phyloP scores from a whole-genome alignment of 805 yeast genomes.

The Candida morakotiae region DNA sequence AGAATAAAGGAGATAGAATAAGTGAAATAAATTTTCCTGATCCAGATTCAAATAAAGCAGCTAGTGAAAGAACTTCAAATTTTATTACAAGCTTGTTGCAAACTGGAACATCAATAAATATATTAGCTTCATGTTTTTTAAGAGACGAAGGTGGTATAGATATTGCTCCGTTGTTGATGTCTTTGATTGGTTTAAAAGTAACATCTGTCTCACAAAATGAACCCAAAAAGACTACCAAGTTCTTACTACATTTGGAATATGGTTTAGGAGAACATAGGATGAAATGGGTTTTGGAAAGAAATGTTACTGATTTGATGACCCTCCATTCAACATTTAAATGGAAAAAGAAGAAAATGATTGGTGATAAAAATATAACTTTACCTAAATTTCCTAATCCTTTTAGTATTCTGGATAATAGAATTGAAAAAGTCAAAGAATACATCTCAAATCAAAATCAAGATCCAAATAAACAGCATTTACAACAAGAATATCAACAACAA shows the following conservation, averaged over 20 bases:
- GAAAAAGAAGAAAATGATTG: conserved; percentile 30
- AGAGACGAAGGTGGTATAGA: conserved; percentile 72
- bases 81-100: conserved; percentile 45
- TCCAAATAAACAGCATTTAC: not conserved
- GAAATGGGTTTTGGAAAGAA: conserved; percentile 76
- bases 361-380: conserved; percentile 32
- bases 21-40: conserved; percentile 12
- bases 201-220: conserved; percentile 43
- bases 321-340: conserved; percentile 68
- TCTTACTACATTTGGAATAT: conserved; percentile 76
- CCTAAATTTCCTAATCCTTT: conserved; percentile 46
- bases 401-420: not conserved
- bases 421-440: not conserved
- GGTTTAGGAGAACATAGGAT: conserved; percentile 79
- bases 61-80: conserved; percentile 34
- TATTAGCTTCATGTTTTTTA: conserved; percentile 69
- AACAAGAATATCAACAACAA: not conserved
- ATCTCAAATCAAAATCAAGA: not conserved
- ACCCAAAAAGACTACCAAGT: conserved; percentile 41
- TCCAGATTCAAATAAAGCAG: conserved; percentile 18
- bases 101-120: conserved; percentile 70
- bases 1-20: conserved; percentile 19
- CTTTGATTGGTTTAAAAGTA: conserved; percentile 65
- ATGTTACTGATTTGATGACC: conserved; percentile 64
- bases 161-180: conserved; percentile 78